phyloP scores from a whole-genome alignment of 1,284 basidiomycete species.

The Apiotrichum veenhuisii region DNA sequence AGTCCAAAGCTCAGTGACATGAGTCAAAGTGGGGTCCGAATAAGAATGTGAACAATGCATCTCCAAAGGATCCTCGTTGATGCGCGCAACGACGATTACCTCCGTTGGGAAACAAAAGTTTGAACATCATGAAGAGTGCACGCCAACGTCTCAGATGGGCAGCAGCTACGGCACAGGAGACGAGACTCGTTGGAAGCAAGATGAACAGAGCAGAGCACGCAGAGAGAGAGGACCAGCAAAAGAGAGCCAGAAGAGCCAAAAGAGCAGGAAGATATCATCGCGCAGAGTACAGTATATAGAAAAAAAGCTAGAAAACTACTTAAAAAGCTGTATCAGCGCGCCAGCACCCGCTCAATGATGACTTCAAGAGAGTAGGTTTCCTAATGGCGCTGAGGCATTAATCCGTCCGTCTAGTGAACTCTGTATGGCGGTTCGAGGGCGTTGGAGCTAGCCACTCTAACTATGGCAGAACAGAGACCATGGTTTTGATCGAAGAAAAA shows the following conservation, averaged over 20 bases:
- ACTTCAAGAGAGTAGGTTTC: constrained; percentile 30
- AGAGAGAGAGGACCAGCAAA: too few species aligned
- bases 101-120: too few species aligned
- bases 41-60: too few species aligned
- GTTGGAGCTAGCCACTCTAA: constrained; percentile 6
- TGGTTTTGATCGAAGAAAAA: constrained; percentile 33
- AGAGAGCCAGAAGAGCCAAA: background rate
- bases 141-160: too few species aligned
- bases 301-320: background rate
- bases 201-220: too few species aligned
- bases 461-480: constrained; percentile 37
- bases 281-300: background rate
- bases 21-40: too few species aligned
- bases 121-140: too few species aligned
- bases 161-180: too few species aligned
- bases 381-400: constrained; percentile 48
- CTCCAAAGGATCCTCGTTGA: too few species aligned
- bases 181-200: too few species aligned
- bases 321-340: constrained; percentile 41
- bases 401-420: constrained; percentile 48
- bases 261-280: background rate
- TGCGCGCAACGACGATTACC: too few species aligned
- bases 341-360: constrained; percentile 33
- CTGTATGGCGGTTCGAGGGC: constrained; percentile 13
- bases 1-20: too few species aligned